Evolutionary conservation across 768 basidiomycete species (phyloP).

Genomic region (Xerocomus spinulosus): DNA sequence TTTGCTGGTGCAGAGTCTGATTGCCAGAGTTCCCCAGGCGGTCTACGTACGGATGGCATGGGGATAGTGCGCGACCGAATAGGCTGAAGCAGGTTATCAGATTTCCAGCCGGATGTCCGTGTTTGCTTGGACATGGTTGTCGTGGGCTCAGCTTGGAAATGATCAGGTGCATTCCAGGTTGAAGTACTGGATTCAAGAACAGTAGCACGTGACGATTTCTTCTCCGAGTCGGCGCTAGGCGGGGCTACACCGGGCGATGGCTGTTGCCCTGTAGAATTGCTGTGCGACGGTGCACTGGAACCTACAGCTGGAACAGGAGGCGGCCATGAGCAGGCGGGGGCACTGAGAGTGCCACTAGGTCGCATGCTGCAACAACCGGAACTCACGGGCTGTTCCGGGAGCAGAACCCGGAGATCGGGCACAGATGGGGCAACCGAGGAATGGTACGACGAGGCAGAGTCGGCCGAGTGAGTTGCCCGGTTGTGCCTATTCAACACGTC

Average conservation of each 20-base stretch:
- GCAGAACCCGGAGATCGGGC: slow-evolving; percentile 12
- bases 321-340: slow-evolving; percentile 24
- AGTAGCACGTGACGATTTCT: slow-evolving; percentile 9
- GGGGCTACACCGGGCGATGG: no score
- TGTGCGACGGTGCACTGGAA: not conserved
- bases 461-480: slow-evolving; percentile 2
- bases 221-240: slow-evolving; percentile 8
- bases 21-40: slow-evolving; percentile 19
- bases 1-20: slow-evolving; percentile 10
- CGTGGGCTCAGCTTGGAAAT: not conserved
- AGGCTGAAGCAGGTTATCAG: slow-evolving; percentile 18
- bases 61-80: slow-evolving; percentile 11
- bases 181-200: slow-evolving; percentile 4
- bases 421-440: slow-evolving; percentile 7
- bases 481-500: slow-evolving; percentile 16
- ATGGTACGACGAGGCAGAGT: not conserved
- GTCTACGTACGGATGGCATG: slow-evolving; percentile 15
- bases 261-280: slow-evolving; percentile 3
- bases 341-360: slow-evolving; percentile 2
- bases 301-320: slow-evolving; percentile 6
- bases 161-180: slow-evolving; percentile 7
- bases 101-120: slow-evolving; percentile 13
- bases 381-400: slow-evolving; percentile 10
- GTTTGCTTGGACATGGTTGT: slow-evolving; percentile 3
- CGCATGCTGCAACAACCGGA: slow-evolving; percentile 7